Conservation (phyloP, 192 early-diverging fungal species). For the Pilaira anomala region DNA sequence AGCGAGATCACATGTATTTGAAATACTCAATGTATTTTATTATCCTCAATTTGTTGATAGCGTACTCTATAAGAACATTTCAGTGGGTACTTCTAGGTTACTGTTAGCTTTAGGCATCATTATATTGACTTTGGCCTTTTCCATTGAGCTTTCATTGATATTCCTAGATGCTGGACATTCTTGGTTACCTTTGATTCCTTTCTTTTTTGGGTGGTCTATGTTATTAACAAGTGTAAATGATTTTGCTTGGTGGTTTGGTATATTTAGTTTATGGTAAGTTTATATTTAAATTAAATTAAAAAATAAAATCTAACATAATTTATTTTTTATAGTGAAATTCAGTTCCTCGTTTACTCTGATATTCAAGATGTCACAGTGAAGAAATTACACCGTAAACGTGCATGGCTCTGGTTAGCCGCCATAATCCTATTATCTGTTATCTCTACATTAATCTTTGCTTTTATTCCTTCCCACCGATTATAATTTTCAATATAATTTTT, state of each 20-base stretch:
- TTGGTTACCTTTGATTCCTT: slow-evolving; percentile 33
- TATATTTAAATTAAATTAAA: background rate
- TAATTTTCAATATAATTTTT: background rate
- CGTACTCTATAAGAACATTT: slow-evolving; percentile 40
- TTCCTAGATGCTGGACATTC: slow-evolving; percentile 28
- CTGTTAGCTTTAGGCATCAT: slow-evolving; percentile 27
- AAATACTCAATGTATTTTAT: slow-evolving; percentile 43
- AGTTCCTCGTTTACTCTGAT: slow-evolving; percentile 19
- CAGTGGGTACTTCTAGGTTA: slow-evolving; percentile 10
- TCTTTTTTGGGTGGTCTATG: slow-evolving; percentile 33
- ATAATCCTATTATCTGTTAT: slow-evolving; percentile 14
- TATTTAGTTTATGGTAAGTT: slow-evolving; percentile 33
- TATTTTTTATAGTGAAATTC: slow-evolving; percentile 17
- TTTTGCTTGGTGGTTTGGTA: slow-evolving; percentile 35
- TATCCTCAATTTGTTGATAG: slow-evolving; percentile 42
- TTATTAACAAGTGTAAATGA: slow-evolving; percentile 35
- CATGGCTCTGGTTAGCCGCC: slow-evolving; percentile 10
- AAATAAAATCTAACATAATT: background rate
- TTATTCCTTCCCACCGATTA: slow-evolving; percentile 23
- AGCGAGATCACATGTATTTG: slow-evolving; percentile 40
- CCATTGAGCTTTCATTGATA: slow-evolving; percentile 40
- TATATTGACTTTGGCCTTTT: slow-evolving; percentile 30
- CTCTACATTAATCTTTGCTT: slow-evolving; percentile 23
- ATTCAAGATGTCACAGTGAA: slow-evolving; percentile 24
- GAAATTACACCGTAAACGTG: slow-evolving; percentile 16